Evolutionary conservation across 441 rosid genomes (phyloP), one percentile per base, ranked within the genome.

Genomic region (Erysimum cheiri): DNA sequence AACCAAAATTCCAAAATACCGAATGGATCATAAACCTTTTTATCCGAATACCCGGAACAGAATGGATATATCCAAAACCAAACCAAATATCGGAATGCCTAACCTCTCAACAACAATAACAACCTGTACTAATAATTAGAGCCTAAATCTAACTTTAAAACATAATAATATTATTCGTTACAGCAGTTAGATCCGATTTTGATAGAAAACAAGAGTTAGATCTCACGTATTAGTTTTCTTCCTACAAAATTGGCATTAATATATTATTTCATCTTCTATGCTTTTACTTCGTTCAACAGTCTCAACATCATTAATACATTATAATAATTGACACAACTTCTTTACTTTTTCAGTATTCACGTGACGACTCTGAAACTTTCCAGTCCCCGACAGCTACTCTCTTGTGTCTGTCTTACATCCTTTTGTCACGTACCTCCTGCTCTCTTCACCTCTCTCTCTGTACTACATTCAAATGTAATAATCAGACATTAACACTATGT

Each of bases 331-430:
- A 15, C 26, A 24, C 61, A 60, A 36, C 65, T 52, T 69, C 43
- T 19, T 11, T 19, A 29, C 46, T 49, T 52, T 67, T 14, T 46
- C 60, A 62, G 43, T 39, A 29, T 83, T 83, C 93, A 85, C 91
- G 93, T 88, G 93, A 85, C 80, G 93, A 85, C 80, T 75, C 85
- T 82, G 83, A 79, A 53, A 53, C 68, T 72, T 75, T 72, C 75
- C 57, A 64, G 67, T 73, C 71, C n/a, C 58, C 84, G 84, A 73
- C 87, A 85, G 76, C 81, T 80, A 62, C 81, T 67, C 80, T 74
- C 80, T 70, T 72, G 79, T 60, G 63, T 69, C 67, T 60, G 63
- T 69, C 67, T 60, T 77, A 57, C 74, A 76, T 81, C 74, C 67
- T 77, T 77, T 84, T 83, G 91, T 85, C 89, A 73, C 73, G 57